Evolutionary conservation across 75 land plant species (phyloP).

Genomic region (Picea sitchensis): DNA sequence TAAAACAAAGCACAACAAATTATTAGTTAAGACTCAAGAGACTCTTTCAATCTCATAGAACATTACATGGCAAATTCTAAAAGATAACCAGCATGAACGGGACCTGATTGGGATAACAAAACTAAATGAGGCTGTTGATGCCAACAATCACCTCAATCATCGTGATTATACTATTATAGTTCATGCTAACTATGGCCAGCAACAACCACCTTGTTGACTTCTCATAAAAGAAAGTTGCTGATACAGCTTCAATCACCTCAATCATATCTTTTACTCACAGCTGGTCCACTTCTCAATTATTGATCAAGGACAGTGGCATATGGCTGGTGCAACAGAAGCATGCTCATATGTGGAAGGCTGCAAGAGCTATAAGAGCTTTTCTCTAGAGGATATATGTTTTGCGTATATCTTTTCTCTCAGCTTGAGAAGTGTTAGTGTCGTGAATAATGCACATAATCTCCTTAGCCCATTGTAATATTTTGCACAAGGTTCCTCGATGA

Average conservation of each 20-base stretch:
- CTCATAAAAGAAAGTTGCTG: not conserved
- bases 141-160: not conserved
- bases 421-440: not conserved
- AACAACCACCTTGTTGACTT: not conserved
- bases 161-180: not conserved
- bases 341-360: not conserved
- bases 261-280: not conserved
- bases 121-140: not conserved
- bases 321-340: not conserved
- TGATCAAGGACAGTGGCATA: not conserved
- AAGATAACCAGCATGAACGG: not conserved
- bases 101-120: not conserved
- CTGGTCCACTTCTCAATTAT: not conserved
- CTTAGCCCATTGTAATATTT: not conserved
- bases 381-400: not conserved
- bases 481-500: too few species aligned
- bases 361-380: not conserved
- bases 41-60: not conserved
- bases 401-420: not conserved
- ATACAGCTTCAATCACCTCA: not conserved
- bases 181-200: not conserved
- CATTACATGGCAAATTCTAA: not conserved
- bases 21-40: not conserved
- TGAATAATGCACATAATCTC: not conserved
- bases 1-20: not conserved